phyloP scores from a whole-genome alignment of 2,329 filamentous ascomycete genomes.

The Dichotomopilus funicola region DNA sequence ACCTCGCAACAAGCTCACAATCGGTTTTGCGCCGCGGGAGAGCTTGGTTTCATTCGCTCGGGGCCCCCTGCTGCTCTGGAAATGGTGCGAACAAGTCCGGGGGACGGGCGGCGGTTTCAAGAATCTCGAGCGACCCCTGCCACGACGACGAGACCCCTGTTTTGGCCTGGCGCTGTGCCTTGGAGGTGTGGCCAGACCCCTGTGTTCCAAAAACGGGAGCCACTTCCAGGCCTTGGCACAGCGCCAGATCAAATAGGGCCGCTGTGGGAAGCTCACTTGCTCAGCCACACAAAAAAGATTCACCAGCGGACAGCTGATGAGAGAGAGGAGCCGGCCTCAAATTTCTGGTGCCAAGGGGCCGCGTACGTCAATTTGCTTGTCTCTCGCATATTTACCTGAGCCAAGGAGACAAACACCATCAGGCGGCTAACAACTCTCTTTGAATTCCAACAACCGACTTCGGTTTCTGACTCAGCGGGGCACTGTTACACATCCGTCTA shows the following conservation, averaged over 20 bases:
- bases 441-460: too few species aligned
- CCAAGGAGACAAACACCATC: too few species aligned
- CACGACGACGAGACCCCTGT: conserved; percentile 16
- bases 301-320: too few species aligned
- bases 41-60: conserved; percentile 13
- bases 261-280: too few species aligned
- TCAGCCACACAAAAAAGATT: too few species aligned
- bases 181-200: conserved; percentile 1
- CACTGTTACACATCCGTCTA: background rate
- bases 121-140: conserved; percentile 21
- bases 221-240: background rate
- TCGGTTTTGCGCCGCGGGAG: conserved; percentile 9
- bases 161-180: conserved; percentile 9
- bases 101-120: conserved; percentile 21
- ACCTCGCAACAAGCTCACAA: background rate
- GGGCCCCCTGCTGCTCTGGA: conserved; percentile 14
- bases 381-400: too few species aligned
- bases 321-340: too few species aligned
- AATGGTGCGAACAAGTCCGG: conserved; percentile 20
- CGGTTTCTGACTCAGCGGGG: background rate
- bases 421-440: too few species aligned
- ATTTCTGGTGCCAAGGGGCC: too few species aligned
- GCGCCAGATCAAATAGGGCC: background rate
- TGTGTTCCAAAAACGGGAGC: conserved; percentile 3
- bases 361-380: too few species aligned